Percentiles rank a stretch among this genome's conserved stretches.
phyloP scores from a whole-genome alignment of 495 filamentous ascomycete species.

The Trichoderma erinaceum region DNA sequence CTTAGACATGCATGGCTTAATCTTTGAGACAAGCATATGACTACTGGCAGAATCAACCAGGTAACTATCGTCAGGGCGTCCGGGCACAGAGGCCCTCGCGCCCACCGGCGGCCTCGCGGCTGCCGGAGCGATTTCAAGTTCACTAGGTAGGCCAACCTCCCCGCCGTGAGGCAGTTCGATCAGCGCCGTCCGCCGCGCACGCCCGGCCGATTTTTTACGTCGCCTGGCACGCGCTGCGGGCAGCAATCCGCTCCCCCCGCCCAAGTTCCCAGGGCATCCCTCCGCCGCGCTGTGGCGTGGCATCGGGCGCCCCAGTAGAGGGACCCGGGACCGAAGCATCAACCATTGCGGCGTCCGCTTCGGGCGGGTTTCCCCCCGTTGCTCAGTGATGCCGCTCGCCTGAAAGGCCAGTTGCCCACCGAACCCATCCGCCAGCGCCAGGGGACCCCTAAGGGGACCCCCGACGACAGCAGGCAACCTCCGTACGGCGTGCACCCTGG shows the following conservation, averaged over 20 bases:
- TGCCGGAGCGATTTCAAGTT: constrained; percentile 12
- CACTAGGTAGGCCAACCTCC: not conserved
- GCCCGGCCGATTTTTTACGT: too few relatives aligned
- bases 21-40: constrained; percentile 23
- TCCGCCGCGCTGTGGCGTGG: constrained; percentile 17
- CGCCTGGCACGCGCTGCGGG: not conserved
- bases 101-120: not conserved
- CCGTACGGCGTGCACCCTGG: too few relatives aligned
- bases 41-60: too few relatives aligned
- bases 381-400: constrained; percentile 27
- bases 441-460: constrained; percentile 1
- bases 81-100: constrained; percentile 6
- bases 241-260: constrained; percentile 22
- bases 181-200: not conserved
- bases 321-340: not conserved
- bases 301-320: constrained; percentile 22
- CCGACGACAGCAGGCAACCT: not conserved
- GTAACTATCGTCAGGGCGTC: too few relatives aligned
- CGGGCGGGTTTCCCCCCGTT: not conserved
- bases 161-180: not conserved
- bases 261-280: constrained; percentile 22
- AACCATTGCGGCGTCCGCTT: too few relatives aligned
- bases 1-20: constrained; percentile 70
- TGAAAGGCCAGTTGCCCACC: constrained; percentile 48
- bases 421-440: constrained; percentile 32